Percentiles rank a stretch among this genome's conserved stretches.
Conservation (phyloP, 768 basidiomycete genomes). For the Trichaptum fuscoviolaceum region DNA sequence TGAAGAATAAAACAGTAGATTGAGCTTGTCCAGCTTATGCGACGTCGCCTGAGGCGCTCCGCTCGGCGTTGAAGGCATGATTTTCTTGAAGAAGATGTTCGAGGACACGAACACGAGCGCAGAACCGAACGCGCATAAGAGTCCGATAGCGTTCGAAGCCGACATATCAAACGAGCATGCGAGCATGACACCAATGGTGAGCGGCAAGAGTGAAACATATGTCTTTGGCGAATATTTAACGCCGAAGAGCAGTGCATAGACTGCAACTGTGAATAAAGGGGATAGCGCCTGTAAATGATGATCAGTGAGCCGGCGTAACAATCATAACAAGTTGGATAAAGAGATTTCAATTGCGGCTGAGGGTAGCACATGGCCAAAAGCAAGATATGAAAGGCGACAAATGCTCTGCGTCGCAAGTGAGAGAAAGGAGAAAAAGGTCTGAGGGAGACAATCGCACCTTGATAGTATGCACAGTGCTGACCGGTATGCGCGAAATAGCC, state of each 20-base stretch:
- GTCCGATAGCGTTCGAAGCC: conserved; percentile 75
- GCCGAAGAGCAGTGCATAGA: conserved; percentile 89
- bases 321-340: neutral
- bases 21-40: conserved; percentile 94
- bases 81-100: conserved; percentile 99
- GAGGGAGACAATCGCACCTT: conserved; percentile 57
- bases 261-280: conserved; percentile 93
- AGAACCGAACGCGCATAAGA: conserved; percentile 96
- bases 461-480: conserved; percentile 98
- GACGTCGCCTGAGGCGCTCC: conserved; percentile 30
- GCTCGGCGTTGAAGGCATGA: conserved; percentile 65
- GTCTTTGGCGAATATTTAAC: conserved; percentile 91
- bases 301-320: neutral
- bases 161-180: conserved; percentile 93
- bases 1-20: conserved; percentile 91
- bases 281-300: conserved; percentile 70
- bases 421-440: neutral
- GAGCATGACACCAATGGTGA: conserved; percentile 96
- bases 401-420: neutral
- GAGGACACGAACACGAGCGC: conserved; percentile 96
- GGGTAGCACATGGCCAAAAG: neutral
- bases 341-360: neutral
- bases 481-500: conserved; percentile 93
- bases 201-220: conserved; percentile 89
- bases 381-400: neutral